Conservation (phyloP, 306 rosid species). For the barrel medic (Medicago truncatula) region DNA sequence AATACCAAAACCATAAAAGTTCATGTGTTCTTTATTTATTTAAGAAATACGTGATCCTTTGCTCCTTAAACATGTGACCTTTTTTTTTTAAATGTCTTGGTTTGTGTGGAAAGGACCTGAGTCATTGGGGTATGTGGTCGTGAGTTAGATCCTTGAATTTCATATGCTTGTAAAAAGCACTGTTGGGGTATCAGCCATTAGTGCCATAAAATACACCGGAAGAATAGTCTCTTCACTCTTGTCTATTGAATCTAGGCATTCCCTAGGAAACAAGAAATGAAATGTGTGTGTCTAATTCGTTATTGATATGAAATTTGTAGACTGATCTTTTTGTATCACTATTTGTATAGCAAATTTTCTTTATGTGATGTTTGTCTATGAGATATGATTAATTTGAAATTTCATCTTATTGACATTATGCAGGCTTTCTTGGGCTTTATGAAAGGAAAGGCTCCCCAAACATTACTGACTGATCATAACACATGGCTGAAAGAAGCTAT, state of each 20-base stretch:
- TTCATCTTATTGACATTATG: slow-evolving; percentile 13
- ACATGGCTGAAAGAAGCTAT: slow-evolving; percentile 91
- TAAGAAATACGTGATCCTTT: slow-evolving; percentile 6
- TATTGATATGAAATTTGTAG: slow-evolving; percentile 2
- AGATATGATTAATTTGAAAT: slow-evolving; percentile 21
- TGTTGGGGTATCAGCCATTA: neutral
- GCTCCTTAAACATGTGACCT: neutral
- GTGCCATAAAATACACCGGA: neutral
- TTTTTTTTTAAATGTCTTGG: neutral
- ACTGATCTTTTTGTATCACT: slow-evolving; percentile 29
- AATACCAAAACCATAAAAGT: slow-evolving; percentile 4
- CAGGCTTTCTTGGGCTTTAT: slow-evolving; percentile 82
- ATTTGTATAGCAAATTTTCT: slow-evolving; percentile 4
- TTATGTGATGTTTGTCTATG: slow-evolving; percentile 27
- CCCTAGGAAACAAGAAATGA: neutral
- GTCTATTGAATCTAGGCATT: slow-evolving; percentile 15
- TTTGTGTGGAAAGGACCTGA: neutral
- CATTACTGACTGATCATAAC: slow-evolving; percentile 81
- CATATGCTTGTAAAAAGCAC: neutral
- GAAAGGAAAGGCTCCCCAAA: slow-evolving; percentile 86
- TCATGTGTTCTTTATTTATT: slow-evolving; percentile 9
- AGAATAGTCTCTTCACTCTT: neutral
- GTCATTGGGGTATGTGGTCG: neutral
- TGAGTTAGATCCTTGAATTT: neutral
- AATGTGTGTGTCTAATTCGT: neutral